Evolutionary conservation across 331 rosid genomes (phyloP).

Genomic region (Cucumis variabilis): DNA sequence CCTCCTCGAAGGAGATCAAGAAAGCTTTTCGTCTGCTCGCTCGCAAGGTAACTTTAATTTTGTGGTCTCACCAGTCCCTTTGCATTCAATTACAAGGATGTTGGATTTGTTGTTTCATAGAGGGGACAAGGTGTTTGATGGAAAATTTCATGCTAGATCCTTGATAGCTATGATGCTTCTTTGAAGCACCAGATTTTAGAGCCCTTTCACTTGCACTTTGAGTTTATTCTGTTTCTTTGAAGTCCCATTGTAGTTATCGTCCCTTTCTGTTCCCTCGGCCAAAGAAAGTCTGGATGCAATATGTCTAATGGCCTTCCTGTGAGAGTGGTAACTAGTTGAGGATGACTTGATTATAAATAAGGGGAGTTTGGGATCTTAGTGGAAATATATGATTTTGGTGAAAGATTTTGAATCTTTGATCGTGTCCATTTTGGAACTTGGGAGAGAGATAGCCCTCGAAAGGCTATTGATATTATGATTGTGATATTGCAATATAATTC

Average conservation of each 20-base stretch:
- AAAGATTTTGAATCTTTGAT: too few relatives aligned
- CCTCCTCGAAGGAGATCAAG: conserved; percentile 72
- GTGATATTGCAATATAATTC: too few relatives aligned
- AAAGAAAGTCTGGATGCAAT: conserved; percentile 85
- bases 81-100: conserved; percentile 88
- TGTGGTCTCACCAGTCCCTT: too few relatives aligned
- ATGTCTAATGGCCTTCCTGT: conserved; percentile 66
- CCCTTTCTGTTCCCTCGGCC: conserved; percentile 74
- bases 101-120: conserved; percentile 98
- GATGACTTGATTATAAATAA: too few relatives aligned
- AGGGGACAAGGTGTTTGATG: conserved; percentile 86
- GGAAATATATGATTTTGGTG: too few relatives aligned
- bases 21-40: conserved; percentile 95
- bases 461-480: too few relatives aligned
- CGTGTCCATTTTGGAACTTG: too few relatives aligned
- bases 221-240: conserved; percentile 55
- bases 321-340: too few relatives aligned
- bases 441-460: too few relatives aligned
- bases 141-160: conserved; percentile 93
- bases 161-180: conserved; percentile 84
- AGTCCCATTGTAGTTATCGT: conserved; percentile 58
- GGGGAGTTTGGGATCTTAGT: too few relatives aligned
- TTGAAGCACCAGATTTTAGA: conserved; percentile 91
- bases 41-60: conserved; percentile 54
- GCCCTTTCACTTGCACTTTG: conserved; percentile 78